phyloP scores from a whole-genome alignment of 2,329 filamentous ascomycete species.

The Talaromyces pinophilus region DNA sequence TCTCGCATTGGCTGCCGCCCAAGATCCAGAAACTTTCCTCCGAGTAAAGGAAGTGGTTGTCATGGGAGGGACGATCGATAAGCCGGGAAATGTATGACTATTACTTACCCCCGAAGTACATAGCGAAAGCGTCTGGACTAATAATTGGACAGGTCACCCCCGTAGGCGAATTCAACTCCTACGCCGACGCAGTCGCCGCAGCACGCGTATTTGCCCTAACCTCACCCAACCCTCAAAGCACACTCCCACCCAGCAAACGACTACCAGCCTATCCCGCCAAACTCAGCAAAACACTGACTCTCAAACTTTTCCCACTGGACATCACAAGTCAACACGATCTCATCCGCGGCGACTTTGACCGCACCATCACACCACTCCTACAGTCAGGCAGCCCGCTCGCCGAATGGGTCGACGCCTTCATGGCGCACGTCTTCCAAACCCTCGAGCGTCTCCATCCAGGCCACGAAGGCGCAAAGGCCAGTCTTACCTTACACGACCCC shows the following conservation, averaged over 20 bases:
- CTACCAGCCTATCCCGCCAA: conserved; percentile 64
- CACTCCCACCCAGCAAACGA: conserved; percentile 68
- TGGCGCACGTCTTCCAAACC: conserved; percentile 69
- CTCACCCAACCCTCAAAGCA: conserved; percentile 70
- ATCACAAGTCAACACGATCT: conserved; percentile 73
- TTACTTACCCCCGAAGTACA: neutral
- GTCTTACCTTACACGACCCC: conserved; percentile 73
- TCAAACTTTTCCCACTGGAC: conserved; percentile 75
- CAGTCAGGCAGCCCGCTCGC: conserved; percentile 70
- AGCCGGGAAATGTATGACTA: conserved; percentile 74
- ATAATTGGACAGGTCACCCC: conserved; percentile 59
- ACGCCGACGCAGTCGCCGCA: conserved; percentile 78
- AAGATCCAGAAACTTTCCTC: conserved; percentile 87
- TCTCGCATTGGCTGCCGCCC: conserved; percentile 80
- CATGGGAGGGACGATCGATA: conserved; percentile 85
- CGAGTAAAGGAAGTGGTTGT: conserved; percentile 87
- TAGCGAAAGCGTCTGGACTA: neutral
- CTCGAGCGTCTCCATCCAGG: conserved; percentile 64
- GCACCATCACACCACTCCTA: conserved; percentile 57
- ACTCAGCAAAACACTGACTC: conserved; percentile 63
- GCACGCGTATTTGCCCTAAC: conserved; percentile 77
- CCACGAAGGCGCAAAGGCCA: conserved; percentile 50
- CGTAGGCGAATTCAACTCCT: conserved; percentile 91
- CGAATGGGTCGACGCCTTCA: conserved; percentile 71
- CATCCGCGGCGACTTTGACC: conserved; percentile 60